Percentiles rank a stretch among this genome's conserved stretches.
These are phyloP conservation scores for Debaryomycetaceae sp. DNA, from an alignment of 1,139 yeast species.

Conservation along the genomic window DNA sequence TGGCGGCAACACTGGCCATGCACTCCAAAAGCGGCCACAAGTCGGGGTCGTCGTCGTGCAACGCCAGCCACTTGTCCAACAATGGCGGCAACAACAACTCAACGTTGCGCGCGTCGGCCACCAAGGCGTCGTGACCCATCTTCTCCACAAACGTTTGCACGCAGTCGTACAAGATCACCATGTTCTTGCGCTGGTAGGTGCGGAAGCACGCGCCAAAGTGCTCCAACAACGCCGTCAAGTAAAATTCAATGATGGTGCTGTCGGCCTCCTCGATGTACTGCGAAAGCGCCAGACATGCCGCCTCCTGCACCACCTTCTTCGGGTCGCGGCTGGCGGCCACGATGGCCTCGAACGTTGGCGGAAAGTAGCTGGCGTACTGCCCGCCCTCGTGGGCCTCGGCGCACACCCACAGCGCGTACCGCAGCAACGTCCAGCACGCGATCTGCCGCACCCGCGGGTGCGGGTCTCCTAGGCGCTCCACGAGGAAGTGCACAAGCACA, in stretches of 20 bases:
- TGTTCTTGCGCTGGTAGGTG: slow-evolving; percentile 75
- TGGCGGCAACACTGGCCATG: slow-evolving; percentile 85
- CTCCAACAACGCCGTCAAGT: slow-evolving; percentile 51
- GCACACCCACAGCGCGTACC: slow-evolving; percentile 81
- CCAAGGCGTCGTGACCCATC: slow-evolving; percentile 53
- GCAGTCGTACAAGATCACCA: slow-evolving; percentile 81
- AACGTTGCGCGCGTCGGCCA: slow-evolving; percentile 53
- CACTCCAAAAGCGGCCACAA: slow-evolving; percentile 92
- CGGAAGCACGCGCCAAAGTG: slow-evolving; percentile 73
- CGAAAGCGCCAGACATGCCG: slow-evolving; percentile 86
- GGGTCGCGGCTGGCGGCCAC: slow-evolving; percentile 72
- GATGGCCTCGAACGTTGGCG: slow-evolving; percentile 75
- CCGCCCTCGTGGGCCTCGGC: slow-evolving; percentile 61
- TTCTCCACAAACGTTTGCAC: slow-evolving; percentile 88
- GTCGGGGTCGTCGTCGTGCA: slow-evolving; percentile 74
- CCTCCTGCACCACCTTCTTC: slow-evolving; percentile 90
- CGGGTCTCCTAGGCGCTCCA: slow-evolving; percentile 68
- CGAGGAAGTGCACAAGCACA: slow-evolving; percentile 76
- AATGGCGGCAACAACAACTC: slow-evolving; percentile 73
- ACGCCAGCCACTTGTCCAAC: slow-evolving; percentile 69
- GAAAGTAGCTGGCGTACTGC: slow-evolving; percentile 60
- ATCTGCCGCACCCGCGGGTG: slow-evolving; percentile 90
- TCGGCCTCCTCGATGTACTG: slow-evolving; percentile 79
- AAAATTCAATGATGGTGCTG: slow-evolving; percentile 51
- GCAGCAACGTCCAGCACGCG: slow-evolving; percentile 90